Evolutionary conservation across 2,329 filamentous ascomycete genomes (phyloP).

Genomic region (Chaetoscypha palmicola): DNA sequence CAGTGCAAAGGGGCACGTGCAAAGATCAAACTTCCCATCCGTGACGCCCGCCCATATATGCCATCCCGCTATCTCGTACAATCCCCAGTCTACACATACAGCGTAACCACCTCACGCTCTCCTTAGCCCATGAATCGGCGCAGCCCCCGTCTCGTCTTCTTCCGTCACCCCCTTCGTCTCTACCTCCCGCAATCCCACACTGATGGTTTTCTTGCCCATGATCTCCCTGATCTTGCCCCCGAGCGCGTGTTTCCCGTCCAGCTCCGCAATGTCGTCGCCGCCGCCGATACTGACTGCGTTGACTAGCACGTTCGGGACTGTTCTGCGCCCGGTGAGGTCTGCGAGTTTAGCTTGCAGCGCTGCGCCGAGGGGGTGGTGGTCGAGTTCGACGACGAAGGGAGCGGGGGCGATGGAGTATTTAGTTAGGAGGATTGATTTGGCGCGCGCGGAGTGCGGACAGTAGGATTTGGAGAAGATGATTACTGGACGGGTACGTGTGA

Average conservation of each 20-base stretch:
- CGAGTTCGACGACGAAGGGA: constrained; percentile 86
- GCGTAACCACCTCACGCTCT: no score
- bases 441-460: constrained; percentile 78
- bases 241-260: constrained; percentile 62
- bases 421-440: constrained; percentile 77
- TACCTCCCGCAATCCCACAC: constrained; percentile 9
- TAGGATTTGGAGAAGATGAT: constrained; percentile 96
- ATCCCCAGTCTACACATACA: no score
- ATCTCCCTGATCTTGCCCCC: constrained; percentile 65
- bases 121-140: constrained; percentile 2
- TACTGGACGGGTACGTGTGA: no score
- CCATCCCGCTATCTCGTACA: no score
- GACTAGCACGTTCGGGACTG: constrained; percentile 88
- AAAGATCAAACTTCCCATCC: no score
- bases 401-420: constrained; percentile 76
- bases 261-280: constrained; percentile 71
- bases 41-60: no score
- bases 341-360: constrained; percentile 65
- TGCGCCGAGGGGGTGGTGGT: constrained; percentile 68
- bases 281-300: constrained; percentile 86
- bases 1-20: no score
- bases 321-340: constrained; percentile 69
- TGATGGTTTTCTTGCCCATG: constrained; percentile 54
- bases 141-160: not conserved
- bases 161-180: constrained; percentile 4